Evolutionary conservation across 441 rosid genomes (phyloP).

Genomic region (Aquilaria agallochum): DNA sequence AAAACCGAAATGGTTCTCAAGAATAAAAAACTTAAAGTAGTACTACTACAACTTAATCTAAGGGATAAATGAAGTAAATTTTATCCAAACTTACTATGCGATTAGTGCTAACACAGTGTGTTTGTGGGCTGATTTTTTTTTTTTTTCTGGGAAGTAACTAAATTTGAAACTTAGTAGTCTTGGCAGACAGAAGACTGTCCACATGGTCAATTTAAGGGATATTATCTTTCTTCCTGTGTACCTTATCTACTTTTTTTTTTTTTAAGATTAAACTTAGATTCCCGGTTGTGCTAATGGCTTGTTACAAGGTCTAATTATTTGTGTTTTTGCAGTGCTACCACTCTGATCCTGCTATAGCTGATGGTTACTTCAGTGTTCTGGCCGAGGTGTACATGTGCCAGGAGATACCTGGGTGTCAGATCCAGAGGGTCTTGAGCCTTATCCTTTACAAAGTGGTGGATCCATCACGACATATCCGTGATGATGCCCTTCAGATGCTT

Average conservation of each 20-base stretch:
- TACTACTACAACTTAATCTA: too few relatives aligned
- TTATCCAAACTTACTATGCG: too few relatives aligned
- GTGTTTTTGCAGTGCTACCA: constrained; percentile 66
- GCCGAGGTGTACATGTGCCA: constrained; percentile 98
- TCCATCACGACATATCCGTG: constrained; percentile 91
- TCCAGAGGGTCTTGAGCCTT: constrained; percentile 89
- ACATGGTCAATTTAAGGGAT: too few relatives aligned
- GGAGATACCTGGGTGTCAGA: constrained; percentile 92
- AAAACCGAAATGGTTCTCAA: too few relatives aligned
- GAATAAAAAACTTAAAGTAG: too few relatives aligned
- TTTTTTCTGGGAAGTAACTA: too few relatives aligned
- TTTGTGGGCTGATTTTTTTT: too few relatives aligned
- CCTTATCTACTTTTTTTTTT: background rate
- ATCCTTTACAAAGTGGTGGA: constrained; percentile 95
- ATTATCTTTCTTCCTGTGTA: background rate
- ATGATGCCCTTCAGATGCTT: constrained; percentile 97
- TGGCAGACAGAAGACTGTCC: too few relatives aligned
- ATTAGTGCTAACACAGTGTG: too few relatives aligned
- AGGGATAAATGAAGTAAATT: too few relatives aligned
- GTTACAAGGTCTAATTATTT: background rate
- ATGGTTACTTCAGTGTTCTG: constrained; percentile 92
- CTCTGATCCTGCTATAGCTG: constrained; percentile 91
- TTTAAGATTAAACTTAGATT: constrained; percentile 6
- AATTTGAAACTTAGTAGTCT: too few relatives aligned
- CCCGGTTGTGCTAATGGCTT: background rate